Conservation (phyloP, 2,329 filamentous ascomycete species). For the Colletotrichum paranaense region DNA sequence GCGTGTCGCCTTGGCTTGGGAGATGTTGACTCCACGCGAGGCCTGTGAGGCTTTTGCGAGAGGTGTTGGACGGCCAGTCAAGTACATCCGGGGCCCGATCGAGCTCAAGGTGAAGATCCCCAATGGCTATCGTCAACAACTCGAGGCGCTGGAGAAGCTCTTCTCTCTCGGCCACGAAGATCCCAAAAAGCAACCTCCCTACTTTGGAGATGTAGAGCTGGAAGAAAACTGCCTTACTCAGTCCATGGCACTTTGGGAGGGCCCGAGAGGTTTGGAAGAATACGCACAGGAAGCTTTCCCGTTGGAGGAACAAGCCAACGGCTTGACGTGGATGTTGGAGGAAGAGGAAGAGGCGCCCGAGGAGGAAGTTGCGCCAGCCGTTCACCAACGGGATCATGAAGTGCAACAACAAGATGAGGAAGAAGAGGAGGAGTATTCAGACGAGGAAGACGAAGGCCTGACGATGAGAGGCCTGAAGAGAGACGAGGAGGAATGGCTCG, state of each 20-base stretch:
- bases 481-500: constrained; percentile 70
- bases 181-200: constrained; percentile 68
- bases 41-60: constrained; percentile 83
- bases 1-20: constrained; percentile 89
- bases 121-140: constrained; percentile 87
- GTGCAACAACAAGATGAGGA: constrained; percentile 53
- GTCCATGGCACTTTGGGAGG: constrained; percentile 89
- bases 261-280: constrained; percentile 89
- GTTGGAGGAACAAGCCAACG: constrained; percentile 93
- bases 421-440: constrained; percentile 56
- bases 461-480: constrained; percentile 68
- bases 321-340: constrained; percentile 88
- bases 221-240: constrained; percentile 77
- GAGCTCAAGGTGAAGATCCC: constrained; percentile 89
- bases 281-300: constrained; percentile 96
- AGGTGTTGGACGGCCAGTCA: constrained; percentile 81
- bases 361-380: constrained; percentile 39
- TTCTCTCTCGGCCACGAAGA: constrained; percentile 64
- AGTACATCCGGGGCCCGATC: constrained; percentile 82
- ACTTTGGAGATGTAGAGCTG: constrained; percentile 69
- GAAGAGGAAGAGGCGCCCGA: constrained; percentile 57
- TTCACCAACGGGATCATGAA: constrained; percentile 40
- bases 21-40: constrained; percentile 85
- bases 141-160: constrained; percentile 75
- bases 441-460: constrained; percentile 68